These are phyloP conservation scores for Closterium sp. DNA, from an alignment of 139 green algal genomes.

Conservation along the genomic window DNA sequence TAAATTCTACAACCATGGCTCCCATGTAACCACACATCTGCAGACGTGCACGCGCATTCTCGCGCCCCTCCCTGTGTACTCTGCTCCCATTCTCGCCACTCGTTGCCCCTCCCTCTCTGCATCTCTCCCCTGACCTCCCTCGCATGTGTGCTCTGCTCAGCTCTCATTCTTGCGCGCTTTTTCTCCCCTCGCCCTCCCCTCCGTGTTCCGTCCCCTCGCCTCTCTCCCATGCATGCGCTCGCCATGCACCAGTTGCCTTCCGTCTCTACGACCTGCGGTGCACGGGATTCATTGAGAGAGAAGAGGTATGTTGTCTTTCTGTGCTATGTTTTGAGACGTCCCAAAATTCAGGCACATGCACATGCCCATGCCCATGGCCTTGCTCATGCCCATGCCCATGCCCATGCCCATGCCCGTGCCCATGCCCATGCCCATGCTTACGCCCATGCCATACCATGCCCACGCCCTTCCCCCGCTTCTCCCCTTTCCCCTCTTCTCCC, in stretches of 20 bases:
- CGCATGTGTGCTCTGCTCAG: background rate
- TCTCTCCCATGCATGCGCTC: background rate
- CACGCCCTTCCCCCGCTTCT: no score
- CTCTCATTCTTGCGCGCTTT: background rate
- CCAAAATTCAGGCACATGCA: background rate
- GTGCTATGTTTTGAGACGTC: background rate
- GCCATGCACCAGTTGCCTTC: slow-evolving; percentile 65
- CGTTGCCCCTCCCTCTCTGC: background rate
- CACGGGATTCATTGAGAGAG: slow-evolving; percentile 64
- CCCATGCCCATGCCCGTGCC: background rate
- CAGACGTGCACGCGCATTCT: no score
- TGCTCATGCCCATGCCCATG: background rate
- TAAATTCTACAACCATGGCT: no score
- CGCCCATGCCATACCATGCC: no score
- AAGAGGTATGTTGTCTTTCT: slow-evolving; percentile 41
- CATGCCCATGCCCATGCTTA: background rate
- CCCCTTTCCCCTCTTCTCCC: no score
- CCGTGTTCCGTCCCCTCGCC: background rate
- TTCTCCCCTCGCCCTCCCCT: background rate
- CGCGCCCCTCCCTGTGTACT: background rate
- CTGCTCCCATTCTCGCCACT: background rate
- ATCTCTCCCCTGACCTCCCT: background rate
- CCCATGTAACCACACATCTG: no score
- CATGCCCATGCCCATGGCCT: background rate
- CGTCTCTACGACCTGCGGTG: slow-evolving; percentile 67